Conservation (phyloP, 1,284 basidiomycete genomes). For the Phellinidium pouzarii region DNA sequence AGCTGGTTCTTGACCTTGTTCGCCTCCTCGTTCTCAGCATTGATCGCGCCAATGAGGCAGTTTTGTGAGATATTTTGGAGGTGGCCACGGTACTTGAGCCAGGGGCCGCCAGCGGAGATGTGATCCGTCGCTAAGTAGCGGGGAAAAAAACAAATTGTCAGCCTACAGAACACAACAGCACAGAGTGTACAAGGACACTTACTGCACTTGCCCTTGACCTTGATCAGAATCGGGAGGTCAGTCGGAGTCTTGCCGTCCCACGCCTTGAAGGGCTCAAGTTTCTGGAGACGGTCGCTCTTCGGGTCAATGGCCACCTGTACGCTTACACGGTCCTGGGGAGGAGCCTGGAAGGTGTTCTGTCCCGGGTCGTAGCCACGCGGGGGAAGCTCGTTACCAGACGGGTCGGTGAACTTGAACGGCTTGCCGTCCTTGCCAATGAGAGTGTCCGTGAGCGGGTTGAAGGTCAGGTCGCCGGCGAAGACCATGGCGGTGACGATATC, state of each 20-base stretch:
- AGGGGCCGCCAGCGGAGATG: conserved; percentile 94
- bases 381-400: conserved; percentile 88
- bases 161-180: conserved; percentile 6
- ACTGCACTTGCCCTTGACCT: conserved; percentile 99
- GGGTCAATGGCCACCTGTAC: conserved; percentile 88
- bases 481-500: conserved; percentile 97
- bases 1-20: conserved; percentile 93
- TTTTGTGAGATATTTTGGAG: conserved; percentile 99
- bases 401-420: conserved; percentile 93
- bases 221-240: conserved; percentile 92
- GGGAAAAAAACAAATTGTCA: conserved; percentile 1
- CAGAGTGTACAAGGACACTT: conserved; percentile 35
- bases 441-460: conserved; percentile 94
- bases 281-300: conserved; percentile 90
- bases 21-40: conserved; percentile 90
- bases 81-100: conserved; percentile 99
- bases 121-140: conserved; percentile 62
- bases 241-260: conserved; percentile 93
- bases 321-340: conserved; percentile 77
- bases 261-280: conserved; percentile 83
- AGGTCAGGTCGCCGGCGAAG: conserved; percentile 90
- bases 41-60: conserved; percentile 96
- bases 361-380: conserved; percentile 94
- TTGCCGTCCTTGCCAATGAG: conserved; percentile 91
- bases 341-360: conserved; percentile 95